Conservation (phyloP, 2,329 filamentous ascomycete genomes). For the Knufia fluminis region DNA sequence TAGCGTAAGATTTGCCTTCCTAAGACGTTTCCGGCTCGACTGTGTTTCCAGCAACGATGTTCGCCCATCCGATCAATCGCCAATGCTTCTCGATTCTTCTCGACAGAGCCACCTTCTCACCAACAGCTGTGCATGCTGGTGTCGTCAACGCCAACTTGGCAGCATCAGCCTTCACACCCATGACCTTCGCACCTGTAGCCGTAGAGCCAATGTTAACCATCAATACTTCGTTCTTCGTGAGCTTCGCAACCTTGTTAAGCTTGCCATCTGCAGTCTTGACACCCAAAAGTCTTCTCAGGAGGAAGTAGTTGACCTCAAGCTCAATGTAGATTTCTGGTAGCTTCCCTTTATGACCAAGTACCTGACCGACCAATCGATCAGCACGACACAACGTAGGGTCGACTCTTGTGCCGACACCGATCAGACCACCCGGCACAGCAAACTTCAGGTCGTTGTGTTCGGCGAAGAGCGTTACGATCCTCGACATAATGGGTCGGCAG, state of each 20-base stretch:
- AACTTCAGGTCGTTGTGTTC: slow-evolving; percentile 99
- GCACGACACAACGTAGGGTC: slow-evolving; percentile 97
- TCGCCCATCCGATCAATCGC: slow-evolving; percentile 88
- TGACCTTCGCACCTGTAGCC: slow-evolving; percentile 92
- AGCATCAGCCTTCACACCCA: slow-evolving; percentile 94
- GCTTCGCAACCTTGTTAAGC: slow-evolving; percentile 97
- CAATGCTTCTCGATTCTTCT: slow-evolving; percentile 99
- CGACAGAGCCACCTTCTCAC: slow-evolving; percentile 93
- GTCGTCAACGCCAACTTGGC: slow-evolving; percentile 89
- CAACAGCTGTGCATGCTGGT: slow-evolving; percentile 91
- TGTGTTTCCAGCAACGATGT: slow-evolving; percentile 53
- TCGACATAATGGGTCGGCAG: slow-evolving; percentile 94
- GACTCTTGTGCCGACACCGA: slow-evolving; percentile 95
- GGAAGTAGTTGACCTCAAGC: slow-evolving; percentile 98
- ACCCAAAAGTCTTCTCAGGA: slow-evolving; percentile 85
- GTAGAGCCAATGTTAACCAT: slow-evolving; percentile 99
- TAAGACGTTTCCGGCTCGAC: slow-evolving; percentile 32
- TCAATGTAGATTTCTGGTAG: slow-evolving; percentile 97
- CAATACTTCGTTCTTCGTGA: slow-evolving; percentile 96
- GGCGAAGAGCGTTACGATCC: slow-evolving; percentile 89
- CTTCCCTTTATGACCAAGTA: slow-evolving; percentile 85
- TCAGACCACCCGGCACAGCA: slow-evolving; percentile 91
- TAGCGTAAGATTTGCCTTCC: background rate
- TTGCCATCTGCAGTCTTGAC: slow-evolving; percentile 97
- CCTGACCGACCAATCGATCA: slow-evolving; percentile 96